These are phyloP conservation scores for Suillus spraguei DNA, from an alignment of 768 basidiomycete species.

Conservation along the genomic window DNA sequence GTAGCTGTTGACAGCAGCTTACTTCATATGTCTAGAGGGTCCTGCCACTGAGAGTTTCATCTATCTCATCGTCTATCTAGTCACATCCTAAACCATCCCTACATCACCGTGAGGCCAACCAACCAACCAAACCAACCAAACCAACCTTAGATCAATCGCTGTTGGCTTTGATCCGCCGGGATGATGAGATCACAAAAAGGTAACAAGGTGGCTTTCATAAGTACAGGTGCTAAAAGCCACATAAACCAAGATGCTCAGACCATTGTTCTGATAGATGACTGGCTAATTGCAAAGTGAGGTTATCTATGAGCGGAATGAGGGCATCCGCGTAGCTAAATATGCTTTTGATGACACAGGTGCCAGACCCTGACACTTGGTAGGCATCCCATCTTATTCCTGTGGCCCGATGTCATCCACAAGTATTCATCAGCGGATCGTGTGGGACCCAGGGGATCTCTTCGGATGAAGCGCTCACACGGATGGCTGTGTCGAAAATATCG, in stretches of 20 bases:
- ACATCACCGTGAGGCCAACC: conserved; percentile 1
- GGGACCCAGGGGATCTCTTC: neutral
- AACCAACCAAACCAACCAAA: too few relatives aligned
- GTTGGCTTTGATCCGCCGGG: conserved; percentile 5
- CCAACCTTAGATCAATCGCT: neutral
- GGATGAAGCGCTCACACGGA: neutral
- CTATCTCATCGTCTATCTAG: conserved; percentile 4
- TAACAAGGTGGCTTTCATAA: neutral
- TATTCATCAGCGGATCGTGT: conserved; percentile 5
- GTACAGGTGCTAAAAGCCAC: neutral
- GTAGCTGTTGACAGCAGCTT: neutral
- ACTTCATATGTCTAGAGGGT: neutral
- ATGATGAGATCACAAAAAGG: neutral
- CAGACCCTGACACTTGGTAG: conserved; percentile 1
- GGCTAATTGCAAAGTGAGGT: neutral
- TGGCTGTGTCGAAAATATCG: conserved; percentile 20
- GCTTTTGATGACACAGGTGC: conserved; percentile 4
- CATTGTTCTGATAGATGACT: neutral
- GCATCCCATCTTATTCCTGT: neutral
- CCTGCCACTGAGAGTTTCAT: conserved; percentile 9
- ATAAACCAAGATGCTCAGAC: neutral
- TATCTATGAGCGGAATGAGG: conserved; percentile 10
- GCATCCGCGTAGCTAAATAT: conserved; percentile 11
- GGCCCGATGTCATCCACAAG: conserved; percentile 4
- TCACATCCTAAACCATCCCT: conserved; percentile 6